Evolutionary conservation across 2,329 filamentous ascomycete species (phyloP), one percentile per base, ranked within the genome.

Genomic region (Erysiphe pulchra): DNA sequence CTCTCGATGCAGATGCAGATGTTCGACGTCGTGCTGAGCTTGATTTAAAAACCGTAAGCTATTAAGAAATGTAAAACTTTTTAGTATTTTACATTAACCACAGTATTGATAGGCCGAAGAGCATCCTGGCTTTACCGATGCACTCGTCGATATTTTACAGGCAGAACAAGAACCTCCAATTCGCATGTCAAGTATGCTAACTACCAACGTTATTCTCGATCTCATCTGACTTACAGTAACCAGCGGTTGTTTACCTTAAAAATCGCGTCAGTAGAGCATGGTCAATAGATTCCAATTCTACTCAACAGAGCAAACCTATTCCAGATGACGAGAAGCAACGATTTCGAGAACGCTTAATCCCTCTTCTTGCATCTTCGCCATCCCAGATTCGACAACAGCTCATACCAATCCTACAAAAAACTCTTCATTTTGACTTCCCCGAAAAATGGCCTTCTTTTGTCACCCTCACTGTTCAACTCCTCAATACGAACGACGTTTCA

Each of bases 211-310:
- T 51, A 54, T 52, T 51, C 48, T 52, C 54, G 50, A 49, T 54
- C 50, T 51, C 52, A 50, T 52, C 56, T 57, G 53, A 59, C 50
- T 48, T 53, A 49, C 49, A 44, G 49, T 16, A 45, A 53, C 50
- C 62, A 94, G 87, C 85, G 58, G 86, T 87, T 59, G 83, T 98
- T 55, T 98, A 95, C 65, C 75, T 95, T 61, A 98, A 98, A 68
- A 95, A 98, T 65, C 80, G 86, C 60, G 80, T 95, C 61, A 87
- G 81, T 61, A 80, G 86, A 59, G 85, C 83, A 56, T 98, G 90
- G 90, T 72, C 78, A 47, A 75, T 73, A 50, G 69, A 71, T 57
- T 82, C 92, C 52, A 80, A 87, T 52, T 76, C 16, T 31, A 31
- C 71, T 58, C 72, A 77, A 50, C 50, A 54, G 45, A 71, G 73